Evolutionary conservation across 1,139 yeast genomes (phyloP), one percentile per base, ranked within the genome.

Genomic region (Kluyveromyces sp.): DNA sequence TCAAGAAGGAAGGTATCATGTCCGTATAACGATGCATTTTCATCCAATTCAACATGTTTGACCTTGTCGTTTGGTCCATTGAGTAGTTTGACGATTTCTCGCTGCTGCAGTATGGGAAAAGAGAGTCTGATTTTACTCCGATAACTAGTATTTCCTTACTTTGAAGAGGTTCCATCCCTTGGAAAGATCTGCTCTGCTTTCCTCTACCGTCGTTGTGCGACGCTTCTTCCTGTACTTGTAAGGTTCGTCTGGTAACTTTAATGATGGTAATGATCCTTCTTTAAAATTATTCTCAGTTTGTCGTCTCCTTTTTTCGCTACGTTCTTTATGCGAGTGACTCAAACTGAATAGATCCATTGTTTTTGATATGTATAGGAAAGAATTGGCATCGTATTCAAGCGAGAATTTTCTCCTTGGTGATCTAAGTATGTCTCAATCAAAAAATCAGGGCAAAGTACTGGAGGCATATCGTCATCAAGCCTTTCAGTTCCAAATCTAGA

Each of bases 271-370:
- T 2, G 51, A 37, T 36, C 61, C 61, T 34, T 62, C 65, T 27
- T 52, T 49, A 50, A 49, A 48, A 50, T 55, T 42, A 35, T 50
- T 55, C 54, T 70, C 72, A 4, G 78, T 68, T 42, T 62, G 67
- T 5, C 45, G 36, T 54, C 83, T 68, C 32, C 70, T 73, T 3
- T 55, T 53, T 1, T 50, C 43, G 4, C 87, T 81, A 45, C 66
- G 68, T 2, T 58, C 47, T 51, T 81, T 69, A 51, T 76, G 75
- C 7, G 60, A 58, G 3, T 53, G 52, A n/a, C 95, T 85, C 58
- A 89, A 69, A 61, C 89, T 96, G 65, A 90, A 90, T 59, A 89
- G 68, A 63, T 89, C 97, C 97, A 90, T 89, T 0, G 96, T 96
- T 64, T 90, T 89, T 53, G 90, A 85, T 10, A 89, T 80, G 62